These are phyloP conservation scores for Podospora fimiseda DNA, from an alignment of 495 filamentous ascomycete species.

Conservation along the genomic window DNA sequence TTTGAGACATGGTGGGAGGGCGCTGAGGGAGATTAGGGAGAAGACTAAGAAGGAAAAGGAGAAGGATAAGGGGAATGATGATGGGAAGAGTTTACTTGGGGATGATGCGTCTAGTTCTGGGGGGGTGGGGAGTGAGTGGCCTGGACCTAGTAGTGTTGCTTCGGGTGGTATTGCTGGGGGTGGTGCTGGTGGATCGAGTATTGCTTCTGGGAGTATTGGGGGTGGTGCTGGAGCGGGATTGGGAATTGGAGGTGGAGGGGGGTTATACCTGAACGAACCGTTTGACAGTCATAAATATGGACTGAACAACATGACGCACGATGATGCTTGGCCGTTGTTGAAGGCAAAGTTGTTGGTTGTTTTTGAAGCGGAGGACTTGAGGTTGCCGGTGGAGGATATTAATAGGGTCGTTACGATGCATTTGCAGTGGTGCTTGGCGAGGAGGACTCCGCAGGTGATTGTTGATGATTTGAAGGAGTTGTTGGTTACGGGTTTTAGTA, in stretches of 20 bases:
- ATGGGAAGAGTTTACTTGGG: slow-evolving; percentile 5
- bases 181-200: slow-evolving; percentile 16
- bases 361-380: slow-evolving; percentile 87
- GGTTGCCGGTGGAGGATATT: slow-evolving; percentile 87
- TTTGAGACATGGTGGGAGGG: slow-evolving; percentile 75
- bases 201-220: not conserved
- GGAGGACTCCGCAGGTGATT: slow-evolving; percentile 58
- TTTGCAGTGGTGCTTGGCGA: slow-evolving; percentile 69
- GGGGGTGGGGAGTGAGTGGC: slow-evolving; percentile 42
- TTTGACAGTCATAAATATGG: slow-evolving; percentile 54
- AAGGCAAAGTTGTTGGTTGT: slow-evolving; percentile 83
- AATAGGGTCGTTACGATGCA: slow-evolving; percentile 79
- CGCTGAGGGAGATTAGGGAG: slow-evolving; percentile 80
- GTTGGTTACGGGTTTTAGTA: slow-evolving; percentile 72
- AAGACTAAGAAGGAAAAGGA: slow-evolving; percentile 89
- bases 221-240: not conserved
- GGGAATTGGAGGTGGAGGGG: not conserved
- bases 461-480: slow-evolving; percentile 77
- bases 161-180: slow-evolving; percentile 38
- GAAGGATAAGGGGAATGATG: slow-evolving; percentile 28
- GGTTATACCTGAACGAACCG: slow-evolving; percentile 40
- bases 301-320: slow-evolving; percentile 71
- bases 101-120: slow-evolving; percentile 35
- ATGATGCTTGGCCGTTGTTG: slow-evolving; percentile 95
- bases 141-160: slow-evolving; percentile 44